Evolutionary conservation across 306 rosid species (phyloP).

Genomic region (Trifolium repens): DNA sequence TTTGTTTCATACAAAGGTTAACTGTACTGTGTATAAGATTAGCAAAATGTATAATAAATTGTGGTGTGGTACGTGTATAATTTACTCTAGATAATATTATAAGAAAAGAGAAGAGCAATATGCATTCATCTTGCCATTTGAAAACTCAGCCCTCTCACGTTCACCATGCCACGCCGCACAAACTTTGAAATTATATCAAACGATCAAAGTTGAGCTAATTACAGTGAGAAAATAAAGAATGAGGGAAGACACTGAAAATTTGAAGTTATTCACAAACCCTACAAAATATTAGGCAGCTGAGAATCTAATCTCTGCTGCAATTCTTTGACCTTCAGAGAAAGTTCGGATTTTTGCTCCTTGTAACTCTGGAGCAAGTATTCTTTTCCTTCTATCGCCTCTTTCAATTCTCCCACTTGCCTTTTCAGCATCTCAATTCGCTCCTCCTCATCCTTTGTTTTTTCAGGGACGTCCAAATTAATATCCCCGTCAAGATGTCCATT

Average conservation of each 20-base stretch:
- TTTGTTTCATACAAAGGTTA: not conserved
- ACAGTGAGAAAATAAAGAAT: constrained; percentile 50
- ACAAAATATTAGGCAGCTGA: constrained; percentile 93
- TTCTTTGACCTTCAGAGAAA: constrained; percentile 71
- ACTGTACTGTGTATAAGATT: not conserved
- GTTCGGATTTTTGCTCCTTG: constrained; percentile 88
- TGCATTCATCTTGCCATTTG: constrained; percentile 34
- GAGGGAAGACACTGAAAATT: constrained; percentile 48
- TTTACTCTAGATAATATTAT: not conserved
- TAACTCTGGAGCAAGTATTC: constrained; percentile 86
- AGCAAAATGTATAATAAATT: not conserved
- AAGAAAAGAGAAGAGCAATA: constrained; percentile 10
- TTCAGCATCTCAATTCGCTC: constrained; percentile 79
- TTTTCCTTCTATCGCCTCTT: constrained; percentile 90
- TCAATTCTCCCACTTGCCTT: constrained; percentile 88
- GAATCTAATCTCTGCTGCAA: constrained; percentile 89
- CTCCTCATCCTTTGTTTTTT: constrained; percentile 60
- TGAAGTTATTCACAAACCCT: constrained; percentile 62
- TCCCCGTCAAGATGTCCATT: constrained; percentile 67
- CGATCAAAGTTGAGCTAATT: constrained; percentile 53
- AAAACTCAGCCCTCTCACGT: constrained; percentile 1
- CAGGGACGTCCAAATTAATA: constrained; percentile 57
- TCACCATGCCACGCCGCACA: constrained; percentile 46
- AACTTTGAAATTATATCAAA: constrained; percentile 38
- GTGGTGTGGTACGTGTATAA: not conserved